Evolutionary conservation across 176 grass and related monocot genomes (phyloP), one percentile per base, ranked within the genome.

Genomic region (Luzula sylvatica): DNA sequence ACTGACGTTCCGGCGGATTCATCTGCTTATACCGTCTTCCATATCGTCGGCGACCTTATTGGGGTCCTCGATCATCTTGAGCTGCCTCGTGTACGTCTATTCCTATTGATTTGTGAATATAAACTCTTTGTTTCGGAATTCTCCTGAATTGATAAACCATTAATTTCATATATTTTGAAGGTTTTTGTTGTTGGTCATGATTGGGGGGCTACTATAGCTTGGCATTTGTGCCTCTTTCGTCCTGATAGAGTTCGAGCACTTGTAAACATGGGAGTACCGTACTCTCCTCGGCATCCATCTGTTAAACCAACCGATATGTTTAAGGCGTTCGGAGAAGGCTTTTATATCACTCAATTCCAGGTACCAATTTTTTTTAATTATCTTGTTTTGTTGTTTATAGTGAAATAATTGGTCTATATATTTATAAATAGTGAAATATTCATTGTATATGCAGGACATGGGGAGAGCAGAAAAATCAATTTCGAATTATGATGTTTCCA

Each of bases 161-260:
- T 67, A 2, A 18, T 52, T 23, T 26, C 38, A 52, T 63, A 26
- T 45, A 49, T 26, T 25, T n/a, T 38, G 22, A 8, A 87, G 78
- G 78, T 88, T 49, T 60, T 88, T 20, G 79, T 88, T 2, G 84
- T 79, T 20, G 78, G 75, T 23, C 74, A 79, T 46, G 84, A 88
- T 61, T 46, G 12, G 66, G 83, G 84, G 8, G 78, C 84, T 12
- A 14, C 15, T 23, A 50, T 79, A 23, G 66, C 75, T 18, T 88
- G 84, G 84, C 70, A 73, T 7, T 45, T 76, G 7, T 79, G 66
- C 56, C 52, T 83, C n/a, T 72, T 88, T 76, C 70, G 79, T 30
- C 79, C 85, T 25, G 85, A 83, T 56, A 15, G 56, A 46, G 56
- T 80, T 43, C 58, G 62, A 50, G 79, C 79, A 52, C 51, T 73